Conservation (phyloP, 2,329 filamentous ascomycete species). For the Mollisia scopiformis region DNA sequence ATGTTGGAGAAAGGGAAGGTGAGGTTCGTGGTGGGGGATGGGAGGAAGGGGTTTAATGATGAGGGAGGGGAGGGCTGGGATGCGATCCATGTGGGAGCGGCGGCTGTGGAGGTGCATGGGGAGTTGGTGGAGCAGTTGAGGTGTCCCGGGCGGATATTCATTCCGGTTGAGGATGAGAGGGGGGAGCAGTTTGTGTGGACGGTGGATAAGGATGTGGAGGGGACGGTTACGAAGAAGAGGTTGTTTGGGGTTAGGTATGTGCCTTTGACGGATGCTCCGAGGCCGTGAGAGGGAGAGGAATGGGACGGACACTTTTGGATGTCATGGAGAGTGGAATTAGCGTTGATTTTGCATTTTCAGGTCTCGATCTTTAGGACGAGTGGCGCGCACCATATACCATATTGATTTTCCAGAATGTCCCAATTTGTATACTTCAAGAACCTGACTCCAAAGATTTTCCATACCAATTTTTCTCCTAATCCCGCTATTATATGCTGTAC, state of each 20-base stretch:
- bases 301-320: neutral
- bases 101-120: slow-evolving; percentile 73
- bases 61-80: slow-evolving; percentile 69
- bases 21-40: slow-evolving; percentile 76
- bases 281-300: neutral
- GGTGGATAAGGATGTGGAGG: slow-evolving; percentile 71
- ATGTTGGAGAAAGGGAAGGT: slow-evolving; percentile 69
- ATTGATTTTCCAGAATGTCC: neutral
- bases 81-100: slow-evolving; percentile 93
- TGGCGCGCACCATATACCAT: neutral
- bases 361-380: neutral
- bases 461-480: too few species aligned
- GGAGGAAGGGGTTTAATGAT: slow-evolving; percentile 61
- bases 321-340: too few species aligned
- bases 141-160: slow-evolving; percentile 78
- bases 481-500: too few species aligned
- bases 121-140: slow-evolving; percentile 77
- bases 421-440: neutral
- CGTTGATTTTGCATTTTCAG: neutral
- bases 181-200: slow-evolving; percentile 69
- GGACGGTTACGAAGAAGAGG: slow-evolving; percentile 61
- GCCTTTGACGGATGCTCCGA: slow-evolving; percentile 71
- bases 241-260: slow-evolving; percentile 77
- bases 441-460: too few species aligned
- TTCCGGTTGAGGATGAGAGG: slow-evolving; percentile 66